Conservation (phyloP, 2,329 filamentous ascomycete species). For the Dactylonectria estremocensis region DNA sequence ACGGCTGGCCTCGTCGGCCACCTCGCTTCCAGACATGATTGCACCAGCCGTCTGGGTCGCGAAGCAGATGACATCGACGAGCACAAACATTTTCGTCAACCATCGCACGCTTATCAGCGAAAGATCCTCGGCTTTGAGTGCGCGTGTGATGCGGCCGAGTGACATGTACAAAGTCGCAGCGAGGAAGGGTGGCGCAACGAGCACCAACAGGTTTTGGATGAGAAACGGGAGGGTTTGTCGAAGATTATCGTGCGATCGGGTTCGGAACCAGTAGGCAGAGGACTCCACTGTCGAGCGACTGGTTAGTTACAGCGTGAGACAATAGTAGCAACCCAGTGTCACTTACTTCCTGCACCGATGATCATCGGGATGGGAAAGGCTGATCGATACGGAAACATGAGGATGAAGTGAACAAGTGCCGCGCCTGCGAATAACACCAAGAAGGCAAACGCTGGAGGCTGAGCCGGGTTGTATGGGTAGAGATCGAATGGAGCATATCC, state of each 20-base stretch:
- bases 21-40: conserved; percentile 43
- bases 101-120: conserved; percentile 54
- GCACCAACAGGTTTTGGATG: conserved; percentile 56
- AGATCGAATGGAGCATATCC: conserved; percentile 46
- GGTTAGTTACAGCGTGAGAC: background rate
- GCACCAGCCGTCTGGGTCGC: conserved; percentile 58
- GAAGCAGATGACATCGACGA: conserved; percentile 61
- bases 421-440: conserved; percentile 53
- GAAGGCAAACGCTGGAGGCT: conserved; percentile 36
- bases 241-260: conserved; percentile 58
- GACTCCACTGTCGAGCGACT: conserved; percentile 51
- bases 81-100: conserved; percentile 62
- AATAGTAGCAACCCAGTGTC: fast-evolving
- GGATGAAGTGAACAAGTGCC: conserved; percentile 56
- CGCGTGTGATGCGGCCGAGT: conserved; percentile 53
- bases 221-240: conserved; percentile 53
- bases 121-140: conserved; percentile 54
- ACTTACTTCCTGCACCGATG: conserved; percentile 65
- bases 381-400: conserved; percentile 58
- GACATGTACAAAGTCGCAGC: conserved; percentile 61
- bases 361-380: conserved; percentile 67
- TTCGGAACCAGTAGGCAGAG: conserved; percentile 63
- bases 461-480: conserved; percentile 65
- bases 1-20: conserved; percentile 25
- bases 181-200: conserved; percentile 57